Evolutionary conservation across 441 rosid genomes (phyloP), one percentile per base, ranked within the genome.

Genomic region (Iberis amara): DNA sequence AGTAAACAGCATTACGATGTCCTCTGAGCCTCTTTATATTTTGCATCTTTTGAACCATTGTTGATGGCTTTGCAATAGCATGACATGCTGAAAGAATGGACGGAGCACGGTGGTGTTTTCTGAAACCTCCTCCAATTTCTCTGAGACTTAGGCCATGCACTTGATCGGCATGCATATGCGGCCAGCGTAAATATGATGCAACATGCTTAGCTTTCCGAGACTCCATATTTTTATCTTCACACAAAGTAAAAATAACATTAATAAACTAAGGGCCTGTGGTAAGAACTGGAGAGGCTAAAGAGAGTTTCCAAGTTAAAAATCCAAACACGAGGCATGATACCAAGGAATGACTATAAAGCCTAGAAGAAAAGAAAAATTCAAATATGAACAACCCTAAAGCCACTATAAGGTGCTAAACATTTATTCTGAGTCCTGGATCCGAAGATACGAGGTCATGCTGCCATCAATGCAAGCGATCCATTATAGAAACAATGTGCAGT

Each of bases 101-200:
- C 45, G 94, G 88, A 52, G 94, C 82, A 53, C 94, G 84, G 68
- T 81, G 94, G 71, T 81, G 86, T 62, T 79, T 81, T 45, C 73
- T 46, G 76, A 85, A 85, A 68, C 94, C 94, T 57, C 89, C 94
- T 51, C 89, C 86, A 57, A 81, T 79, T 78, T 85, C 94, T 69
- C 94, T 81, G 66, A 85, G 69, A 70, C 83, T 73, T 57, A 85
- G 75, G 36, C 89, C 94, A 44, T 66, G 89, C 39, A 85, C 80
- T 77, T 85, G 94, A 74, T 85, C 85, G 47, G 86, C 84, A 65
- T 72, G 86, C 78, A 80, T 79, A 65, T 85, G 89, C 27, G 94
- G 94, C 94, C 94, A 81, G 46, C 80, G 84, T 69, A 85, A 55
- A 68, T 78, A 75, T 50, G 72, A 35, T 15, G 81, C 80, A 33